Evolutionary conservation across 2,329 filamentous ascomycete genomes (phyloP), one percentile per base, ranked within the genome.

Genomic region (Colletotrichum lentis): DNA sequence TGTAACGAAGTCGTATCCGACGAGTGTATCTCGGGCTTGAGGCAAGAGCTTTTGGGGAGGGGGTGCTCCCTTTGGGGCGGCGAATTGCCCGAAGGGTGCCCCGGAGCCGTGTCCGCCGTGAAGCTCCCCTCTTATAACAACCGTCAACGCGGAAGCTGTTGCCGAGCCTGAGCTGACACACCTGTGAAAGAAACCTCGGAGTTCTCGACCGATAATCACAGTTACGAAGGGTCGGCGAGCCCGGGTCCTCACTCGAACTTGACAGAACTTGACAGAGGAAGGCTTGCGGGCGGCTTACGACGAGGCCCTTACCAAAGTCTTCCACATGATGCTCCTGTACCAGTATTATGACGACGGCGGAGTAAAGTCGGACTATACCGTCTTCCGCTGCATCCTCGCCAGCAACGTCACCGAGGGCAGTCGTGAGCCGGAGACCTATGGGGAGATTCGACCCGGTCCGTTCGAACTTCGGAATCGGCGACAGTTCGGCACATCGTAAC

Each of bases 311-410:
- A 43, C 46, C 0, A n/a, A 52, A 12, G 37, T 53, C 18, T 53
- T 41, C 16, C 35, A 16, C 5, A 7, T 61, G 11, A 14, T 61
- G 10, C 20, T 61, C 14, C 4, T 24, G 5, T 52, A 41, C 35
- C 22, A n/a, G 2, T 61, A 61, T 27, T n/a, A n/a, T n/a, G 57
- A 35, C 20, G 46, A 52, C 20, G 57, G 57, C 7, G 46, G 18
- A n/a, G 52, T n/a, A 5, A 18, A 31, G 5, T 44, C 47, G 8
- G 37, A 61, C 20, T 52, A 61, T 3, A 52, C 31, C 16, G 47
- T 52, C 1, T 61, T 61, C 3, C 46, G 57, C n/a, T 61, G 46
- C 22, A 12, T 61, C 31, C 46, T 22, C 16, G 57, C 57, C 3
- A 52, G 41, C 18, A 31, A 61, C 14, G 20, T 61, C 10, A 46